Evolutionary conservation across 202 grass and related monocot genomes (phyloP), one percentile per base, ranked within the genome.

Genomic region (Schoenoplectus tabernaemontani): DNA sequence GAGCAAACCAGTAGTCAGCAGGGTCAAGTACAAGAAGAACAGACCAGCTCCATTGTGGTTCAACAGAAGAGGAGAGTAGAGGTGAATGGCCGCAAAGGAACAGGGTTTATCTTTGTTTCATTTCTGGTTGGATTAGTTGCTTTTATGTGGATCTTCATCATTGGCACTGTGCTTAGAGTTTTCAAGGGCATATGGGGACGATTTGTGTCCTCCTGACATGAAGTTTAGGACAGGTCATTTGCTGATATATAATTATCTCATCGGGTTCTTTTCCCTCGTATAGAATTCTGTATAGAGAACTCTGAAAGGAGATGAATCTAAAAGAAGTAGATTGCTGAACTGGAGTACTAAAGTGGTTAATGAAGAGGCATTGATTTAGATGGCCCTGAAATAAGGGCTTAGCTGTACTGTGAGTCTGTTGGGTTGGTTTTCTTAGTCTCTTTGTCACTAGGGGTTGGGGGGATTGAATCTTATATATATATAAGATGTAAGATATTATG

Each of bases 51-150:
- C 4, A 59, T 37, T 51, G 54, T 54, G 75, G 59, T 77, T 57
- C 62, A 81, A 62, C 62, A 43, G 16, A 92, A 84, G n/a, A n/a
- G n/a, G 32, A 90, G 89, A 63, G 77, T 46, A 30, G 39, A 59
- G 13, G 17, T 9, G 13, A 63, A 63, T 80, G 56, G 50, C 28
- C 15, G 81, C 13, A 72, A 66, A 26, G 50, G 85, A 46, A 38
- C 84, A 22, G 81, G 89, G 30, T 81, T 94, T 41, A 84, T 90
- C 51, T 83, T 88, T 19, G 11, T 89, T 65, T 86, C 95, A 59
- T 64, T 92, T 70, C 43, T 98, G 50, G 86, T 98, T 83, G 62
- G 85, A 60, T 43, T 98, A 64, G 82, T 71, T 36, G 89, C 87
- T 43, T 57, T 92, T 59, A 53, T 92, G 15, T 98, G 95, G 89